Conservation (phyloP, 2,329 filamentous ascomycete genomes). For the Neocatenulostroma microsporum region DNA sequence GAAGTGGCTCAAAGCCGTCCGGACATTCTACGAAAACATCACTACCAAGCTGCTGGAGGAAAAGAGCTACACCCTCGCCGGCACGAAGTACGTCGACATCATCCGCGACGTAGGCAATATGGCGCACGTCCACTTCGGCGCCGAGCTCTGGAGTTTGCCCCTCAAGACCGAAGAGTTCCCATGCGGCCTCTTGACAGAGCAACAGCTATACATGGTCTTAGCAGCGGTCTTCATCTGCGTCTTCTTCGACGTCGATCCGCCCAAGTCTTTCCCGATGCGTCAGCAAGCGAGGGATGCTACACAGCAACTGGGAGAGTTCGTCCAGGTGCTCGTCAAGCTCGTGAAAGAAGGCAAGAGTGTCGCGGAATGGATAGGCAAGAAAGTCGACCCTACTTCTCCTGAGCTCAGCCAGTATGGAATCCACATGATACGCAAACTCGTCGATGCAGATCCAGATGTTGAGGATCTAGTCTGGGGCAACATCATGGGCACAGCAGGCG, state of each 20-base stretch:
- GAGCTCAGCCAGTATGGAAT: slow-evolving; percentile 47
- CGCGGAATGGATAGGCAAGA: slow-evolving; percentile 34
- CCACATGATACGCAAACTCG: slow-evolving; percentile 49
- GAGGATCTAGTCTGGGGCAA: slow-evolving; percentile 50
- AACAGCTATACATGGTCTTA: slow-evolving; percentile 48
- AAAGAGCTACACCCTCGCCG: slow-evolving; percentile 41
- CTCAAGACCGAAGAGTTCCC: slow-evolving; percentile 47
- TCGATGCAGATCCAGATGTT: slow-evolving; percentile 36
- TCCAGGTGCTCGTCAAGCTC: slow-evolving; percentile 42
- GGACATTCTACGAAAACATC: slow-evolving; percentile 42
- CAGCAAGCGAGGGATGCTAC: slow-evolving; percentile 42
- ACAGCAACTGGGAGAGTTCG: slow-evolving; percentile 43
- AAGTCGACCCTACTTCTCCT: slow-evolving; percentile 32
- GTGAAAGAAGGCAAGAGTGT: slow-evolving; percentile 34
- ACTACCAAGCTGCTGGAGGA: slow-evolving; percentile 38
- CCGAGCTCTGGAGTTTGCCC: slow-evolving; percentile 49
- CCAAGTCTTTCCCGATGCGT: slow-evolving; percentile 45
- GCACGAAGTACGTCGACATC: slow-evolving; percentile 41
- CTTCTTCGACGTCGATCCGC: slow-evolving; percentile 49
- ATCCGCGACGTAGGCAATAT: slow-evolving; percentile 46
- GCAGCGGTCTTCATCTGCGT: slow-evolving; percentile 46
- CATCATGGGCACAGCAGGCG: slow-evolving; percentile 50
- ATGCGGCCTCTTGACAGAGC: slow-evolving; percentile 46
- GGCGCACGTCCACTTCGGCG: slow-evolving; percentile 48
- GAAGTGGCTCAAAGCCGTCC: slow-evolving; percentile 40